Percentiles rank a stretch among this genome's conserved stretches.
Evolutionary conservation across 2,329 filamentous ascomycete genomes (phyloP).

Genomic region (Pleoardoris graminearum): DNA sequence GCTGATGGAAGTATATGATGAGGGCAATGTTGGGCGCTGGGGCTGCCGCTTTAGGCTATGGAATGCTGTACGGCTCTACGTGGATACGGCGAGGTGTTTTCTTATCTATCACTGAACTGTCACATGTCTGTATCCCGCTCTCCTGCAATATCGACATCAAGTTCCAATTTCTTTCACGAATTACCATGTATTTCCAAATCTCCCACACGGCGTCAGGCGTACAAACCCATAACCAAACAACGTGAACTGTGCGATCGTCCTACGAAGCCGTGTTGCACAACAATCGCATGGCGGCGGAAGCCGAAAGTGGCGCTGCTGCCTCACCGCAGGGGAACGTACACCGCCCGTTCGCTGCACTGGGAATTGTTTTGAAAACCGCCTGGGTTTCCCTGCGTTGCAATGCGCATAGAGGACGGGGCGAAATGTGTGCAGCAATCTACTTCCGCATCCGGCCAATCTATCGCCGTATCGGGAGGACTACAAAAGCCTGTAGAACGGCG

Average conservation of each 20-base stretch:
- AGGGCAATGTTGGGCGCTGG: constrained; percentile 37
- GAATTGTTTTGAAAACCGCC: background rate
- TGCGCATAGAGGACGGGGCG: background rate
- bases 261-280: background rate
- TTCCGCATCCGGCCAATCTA: constrained; percentile 8
- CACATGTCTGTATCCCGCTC: constrained; percentile 26
- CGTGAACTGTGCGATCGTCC: background rate
- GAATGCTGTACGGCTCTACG: constrained; percentile 41
- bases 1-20: constrained; percentile 29
- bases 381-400: background rate
- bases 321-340: background rate
- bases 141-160: constrained; percentile 33
- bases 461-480: constrained; percentile 13
- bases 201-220: constrained; percentile 25
- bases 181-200: constrained; percentile 35
- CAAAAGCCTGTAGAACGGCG: constrained; percentile 4
- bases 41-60: constrained; percentile 26
- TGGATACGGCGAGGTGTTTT: constrained; percentile 43
- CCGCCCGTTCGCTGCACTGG: background rate
- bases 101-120: constrained; percentile 19
- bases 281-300: background rate
- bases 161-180: constrained; percentile 34
- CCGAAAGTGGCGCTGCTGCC: background rate
- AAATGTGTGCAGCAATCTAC: background rate
- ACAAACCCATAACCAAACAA: constrained; percentile 25